Base-by-base conservation (phyloP, 192 early-diverging fungal genomes). In the Phlyctochytrium planicorne region DNA sequence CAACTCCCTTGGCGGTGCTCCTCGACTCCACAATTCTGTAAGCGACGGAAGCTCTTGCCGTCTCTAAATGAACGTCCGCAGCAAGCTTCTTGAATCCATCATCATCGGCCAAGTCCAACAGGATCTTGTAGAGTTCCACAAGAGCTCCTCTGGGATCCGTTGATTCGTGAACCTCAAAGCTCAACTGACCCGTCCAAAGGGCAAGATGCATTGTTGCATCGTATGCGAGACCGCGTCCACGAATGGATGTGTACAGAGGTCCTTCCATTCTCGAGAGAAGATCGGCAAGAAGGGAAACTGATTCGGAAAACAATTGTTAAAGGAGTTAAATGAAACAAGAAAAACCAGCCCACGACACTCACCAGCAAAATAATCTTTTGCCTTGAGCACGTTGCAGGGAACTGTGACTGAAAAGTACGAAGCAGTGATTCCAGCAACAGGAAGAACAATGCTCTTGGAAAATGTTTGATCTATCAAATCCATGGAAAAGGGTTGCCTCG, bases 221-320 rank as follows among this genome's bases (percentile, higher is more conserved):
- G 70, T 94, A 94, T 0, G 93, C 90, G 60, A 84, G 91, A 30
- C 83, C 83, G 63, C 75, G 63, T 17, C 92, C 92, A 35, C 93
- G 84, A 27, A 93, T 83, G 0, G 87, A 85, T 6, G 80, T 88
- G 77, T 87, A 91, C 2, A 95, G 75, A 0, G 91, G 90, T 0
- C 93, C 93, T 53, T 93, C 92, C 2, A 80, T 76, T 27, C 88
- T 80, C 6, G 87, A 84, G 3, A 95, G 71, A 12, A 94, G 68
- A 61, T 89, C 87, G n/a, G 82, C 74, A 24, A 95, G 72, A 31
- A 93, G 70, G 0, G 63, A 37, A 1, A 92, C 83, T 37, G 85
- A n/a, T 1, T 23, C 12, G 17, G 1, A 1, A 14, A 35, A 1
- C 47, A 55, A 0, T 23, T 14, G 34, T 27, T 32, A 3, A 16